Percentiles rank a stretch among this genome's conserved stretches.
Evolutionary conservation across 139 green algal species (phyloP).

Genomic region (Auxenochlorella pyrenoidosa): DNA sequence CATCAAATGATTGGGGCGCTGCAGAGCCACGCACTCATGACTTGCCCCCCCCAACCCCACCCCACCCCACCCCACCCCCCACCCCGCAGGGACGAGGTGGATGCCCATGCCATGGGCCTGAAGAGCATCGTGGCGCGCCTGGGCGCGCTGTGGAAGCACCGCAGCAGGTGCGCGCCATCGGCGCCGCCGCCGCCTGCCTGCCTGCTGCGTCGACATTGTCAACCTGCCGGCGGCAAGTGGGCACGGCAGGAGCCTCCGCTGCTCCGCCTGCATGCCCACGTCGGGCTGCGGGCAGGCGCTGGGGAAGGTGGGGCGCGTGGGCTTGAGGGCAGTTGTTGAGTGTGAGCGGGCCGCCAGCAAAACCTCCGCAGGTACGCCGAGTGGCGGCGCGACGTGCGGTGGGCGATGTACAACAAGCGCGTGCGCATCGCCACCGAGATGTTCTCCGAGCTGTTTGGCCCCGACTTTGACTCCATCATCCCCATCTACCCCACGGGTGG

Average conservation of each 20-base stretch:
- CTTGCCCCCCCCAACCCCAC: too few species aligned
- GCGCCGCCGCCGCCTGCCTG: too few species aligned
- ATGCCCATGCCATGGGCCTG: constrained; percentile 1
- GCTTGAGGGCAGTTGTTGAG: not conserved
- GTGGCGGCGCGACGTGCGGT: constrained; percentile 48
- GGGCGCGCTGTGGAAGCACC: constrained; percentile 1
- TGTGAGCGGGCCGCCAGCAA: not conserved
- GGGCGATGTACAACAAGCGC: constrained; percentile 55
- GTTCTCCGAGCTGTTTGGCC: constrained; percentile 51
- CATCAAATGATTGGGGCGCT: not conserved
- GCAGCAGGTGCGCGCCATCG: not conserved
- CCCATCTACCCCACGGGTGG: constrained; percentile 50
- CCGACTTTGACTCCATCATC: constrained; percentile 52
- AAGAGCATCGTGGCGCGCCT: not conserved
- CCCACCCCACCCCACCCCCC: not conserved
- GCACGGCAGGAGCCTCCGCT: too few species aligned
- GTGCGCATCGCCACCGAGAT: constrained; percentile 47
- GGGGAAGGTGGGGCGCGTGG: not conserved
- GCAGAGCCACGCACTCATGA: too few species aligned
- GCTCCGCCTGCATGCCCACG: too few species aligned
- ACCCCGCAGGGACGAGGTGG: constrained; percentile 9
- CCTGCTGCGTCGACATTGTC: too few species aligned
- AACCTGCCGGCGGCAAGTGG: too few species aligned
- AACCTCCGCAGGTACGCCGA: constrained; percentile 12
- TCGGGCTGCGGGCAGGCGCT: too few species aligned